These are phyloP conservation scores for Eimeria praecox DNA, from an alignment of 169 alveolate species.

Conservation along the genomic window DNA sequence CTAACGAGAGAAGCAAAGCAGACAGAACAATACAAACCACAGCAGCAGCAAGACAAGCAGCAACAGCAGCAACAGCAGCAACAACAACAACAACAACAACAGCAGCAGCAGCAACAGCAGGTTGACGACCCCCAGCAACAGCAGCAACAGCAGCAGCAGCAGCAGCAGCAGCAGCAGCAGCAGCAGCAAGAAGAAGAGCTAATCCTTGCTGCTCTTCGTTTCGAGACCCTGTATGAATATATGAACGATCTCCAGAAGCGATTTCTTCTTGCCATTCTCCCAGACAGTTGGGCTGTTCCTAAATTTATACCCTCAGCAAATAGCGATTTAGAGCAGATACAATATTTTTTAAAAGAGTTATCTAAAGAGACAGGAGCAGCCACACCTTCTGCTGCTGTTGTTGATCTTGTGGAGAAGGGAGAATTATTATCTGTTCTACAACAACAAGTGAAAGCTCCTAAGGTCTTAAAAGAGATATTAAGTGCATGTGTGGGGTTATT, in stretches of 20 bases:
- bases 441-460: background rate
- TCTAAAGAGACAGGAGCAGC: background rate
- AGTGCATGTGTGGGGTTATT: background rate
- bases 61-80: background rate
- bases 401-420: background rate
- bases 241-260: background rate
- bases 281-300: conserved; percentile 27
- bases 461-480: background rate
- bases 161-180: conserved; percentile 14
- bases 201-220: background rate
- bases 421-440: background rate
- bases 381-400: background rate
- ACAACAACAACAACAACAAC: background rate
- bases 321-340: background rate
- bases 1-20: too few species aligned
- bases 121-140: background rate
- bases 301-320: background rate
- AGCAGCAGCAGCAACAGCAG: conserved; percentile 26
- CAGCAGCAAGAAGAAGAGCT: conserved; percentile 8
- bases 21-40: background rate
- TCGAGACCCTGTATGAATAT: background rate
- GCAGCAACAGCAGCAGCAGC: background rate
- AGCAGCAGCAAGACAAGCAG: background rate
- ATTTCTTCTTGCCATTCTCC: background rate
- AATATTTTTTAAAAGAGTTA: background rate